These are phyloP conservation scores for Trichoderma breve DNA, from an alignment of 2,329 filamentous ascomycete species.

Conservation along the genomic window DNA sequence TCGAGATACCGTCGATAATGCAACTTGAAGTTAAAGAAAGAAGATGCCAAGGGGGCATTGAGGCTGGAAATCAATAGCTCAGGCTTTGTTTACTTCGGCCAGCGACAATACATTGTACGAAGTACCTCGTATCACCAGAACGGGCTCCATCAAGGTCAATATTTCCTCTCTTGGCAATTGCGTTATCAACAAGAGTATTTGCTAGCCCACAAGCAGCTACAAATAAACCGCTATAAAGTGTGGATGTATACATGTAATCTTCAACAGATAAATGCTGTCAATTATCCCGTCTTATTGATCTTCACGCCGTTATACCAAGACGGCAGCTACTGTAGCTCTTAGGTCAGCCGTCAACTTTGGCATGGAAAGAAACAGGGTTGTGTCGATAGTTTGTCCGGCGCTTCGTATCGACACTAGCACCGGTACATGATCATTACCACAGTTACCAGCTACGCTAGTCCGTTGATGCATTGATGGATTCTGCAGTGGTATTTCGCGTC, in stretches of 20 bases:
- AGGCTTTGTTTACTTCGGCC: not conserved
- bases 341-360: not conserved
- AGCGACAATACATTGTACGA: not conserved
- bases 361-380: not conserved
- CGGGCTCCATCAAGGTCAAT: not conserved
- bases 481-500: not conserved
- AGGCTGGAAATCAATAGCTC: not conserved
- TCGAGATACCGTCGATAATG: not conserved
- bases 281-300: not conserved
- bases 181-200: not conserved
- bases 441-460: not conserved
- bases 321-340: constrained; percentile 2
- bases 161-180: not conserved
- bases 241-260: not conserved
- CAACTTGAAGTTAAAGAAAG: not conserved
- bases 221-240: not conserved
- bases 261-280: not conserved
- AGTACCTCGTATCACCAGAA: not conserved
- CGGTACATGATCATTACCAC: not conserved
- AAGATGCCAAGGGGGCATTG: not conserved
- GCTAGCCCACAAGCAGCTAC: not conserved
- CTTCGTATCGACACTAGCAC: not conserved
- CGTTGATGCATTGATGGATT: not conserved
- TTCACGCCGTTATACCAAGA: not conserved
- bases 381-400: not conserved